Conservation (phyloP, 805 yeast species). For the Candida anglica region DNA sequence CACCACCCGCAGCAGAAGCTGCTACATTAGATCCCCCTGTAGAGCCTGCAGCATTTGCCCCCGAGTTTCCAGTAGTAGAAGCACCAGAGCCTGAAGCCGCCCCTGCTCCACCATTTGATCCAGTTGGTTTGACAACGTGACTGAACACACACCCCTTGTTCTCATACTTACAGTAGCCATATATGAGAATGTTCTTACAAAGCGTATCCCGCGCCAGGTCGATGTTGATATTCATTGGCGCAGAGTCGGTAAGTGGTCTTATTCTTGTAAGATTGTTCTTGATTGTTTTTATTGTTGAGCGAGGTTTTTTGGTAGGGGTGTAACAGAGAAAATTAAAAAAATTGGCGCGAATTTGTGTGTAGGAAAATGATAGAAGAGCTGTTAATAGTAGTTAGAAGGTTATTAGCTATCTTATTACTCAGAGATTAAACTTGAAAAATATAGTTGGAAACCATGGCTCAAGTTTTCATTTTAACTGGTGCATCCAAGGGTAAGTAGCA, state of each 20-base stretch:
- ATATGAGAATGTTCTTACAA: constrained; percentile 78
- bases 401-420: too few species aligned
- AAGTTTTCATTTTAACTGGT: constrained; percentile 52
- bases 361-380: too few species aligned
- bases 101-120: background rate
- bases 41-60: constrained; percentile 5
- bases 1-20: constrained; percentile 3
- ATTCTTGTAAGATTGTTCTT: too few species aligned
- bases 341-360: too few species aligned
- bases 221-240: constrained; percentile 37
- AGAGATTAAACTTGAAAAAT: too few species aligned
- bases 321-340: background rate
- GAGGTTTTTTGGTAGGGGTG: background rate
- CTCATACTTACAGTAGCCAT: constrained; percentile 85
- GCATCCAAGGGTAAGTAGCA: constrained; percentile 54
- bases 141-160: constrained; percentile 83
- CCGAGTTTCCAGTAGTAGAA: constrained; percentile 3
- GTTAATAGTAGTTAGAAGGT: too few species aligned
- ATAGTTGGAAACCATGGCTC: constrained; percentile 3
- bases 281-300: background rate
- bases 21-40: constrained; percentile 6
- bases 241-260: too few species aligned
- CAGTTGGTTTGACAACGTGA: constrained; percentile 37
- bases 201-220: constrained; percentile 71
- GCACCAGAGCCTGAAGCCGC: background rate